These are phyloP conservation scores for Trifolium repens DNA, from an alignment of 306 rosid genomes.

Conservation along the genomic window DNA sequence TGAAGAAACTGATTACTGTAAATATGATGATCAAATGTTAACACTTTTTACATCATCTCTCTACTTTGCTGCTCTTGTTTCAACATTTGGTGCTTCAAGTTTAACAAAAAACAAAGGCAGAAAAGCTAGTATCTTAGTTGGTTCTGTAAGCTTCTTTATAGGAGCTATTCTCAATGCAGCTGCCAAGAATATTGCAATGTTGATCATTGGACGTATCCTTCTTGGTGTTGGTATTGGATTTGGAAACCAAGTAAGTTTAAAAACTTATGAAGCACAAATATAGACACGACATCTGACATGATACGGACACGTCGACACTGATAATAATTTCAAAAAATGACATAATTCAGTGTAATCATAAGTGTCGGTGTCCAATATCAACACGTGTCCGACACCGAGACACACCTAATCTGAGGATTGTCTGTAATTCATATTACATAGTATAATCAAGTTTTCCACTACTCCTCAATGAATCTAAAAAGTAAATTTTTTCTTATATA, in stretches of 20 bases:
- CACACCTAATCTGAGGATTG: no score
- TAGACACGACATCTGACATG: no score
- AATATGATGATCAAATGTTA: conserved; percentile 77
- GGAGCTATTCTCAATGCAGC: conserved; percentile 72
- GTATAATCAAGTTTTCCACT: no score
- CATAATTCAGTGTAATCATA: no score
- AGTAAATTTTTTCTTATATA: no score
- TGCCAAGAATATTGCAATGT: conserved; percentile 66
- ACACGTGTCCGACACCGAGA: no score
- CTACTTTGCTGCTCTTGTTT: conserved; percentile 75
- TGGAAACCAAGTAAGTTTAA: conserved; percentile 73
- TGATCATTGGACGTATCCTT: conserved; percentile 67
- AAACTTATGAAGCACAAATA: neutral
- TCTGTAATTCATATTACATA: no score
- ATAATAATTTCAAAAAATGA: no score
- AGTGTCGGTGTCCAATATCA: no score
- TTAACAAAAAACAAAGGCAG: conserved; percentile 41
- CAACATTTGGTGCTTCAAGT: conserved; percentile 74
- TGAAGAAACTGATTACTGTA: conserved; percentile 84
- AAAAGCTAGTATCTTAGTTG: conserved; percentile 64
- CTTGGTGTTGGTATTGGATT: conserved; percentile 81
- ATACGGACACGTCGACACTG: no score
- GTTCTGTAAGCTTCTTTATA: conserved; percentile 71
- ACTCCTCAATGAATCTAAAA: no score
- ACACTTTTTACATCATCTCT: conserved; percentile 84